Evolutionary conservation across 2,329 filamentous ascomycete species (phyloP).

Genomic region (Chaetomiaceae sp.): DNA sequence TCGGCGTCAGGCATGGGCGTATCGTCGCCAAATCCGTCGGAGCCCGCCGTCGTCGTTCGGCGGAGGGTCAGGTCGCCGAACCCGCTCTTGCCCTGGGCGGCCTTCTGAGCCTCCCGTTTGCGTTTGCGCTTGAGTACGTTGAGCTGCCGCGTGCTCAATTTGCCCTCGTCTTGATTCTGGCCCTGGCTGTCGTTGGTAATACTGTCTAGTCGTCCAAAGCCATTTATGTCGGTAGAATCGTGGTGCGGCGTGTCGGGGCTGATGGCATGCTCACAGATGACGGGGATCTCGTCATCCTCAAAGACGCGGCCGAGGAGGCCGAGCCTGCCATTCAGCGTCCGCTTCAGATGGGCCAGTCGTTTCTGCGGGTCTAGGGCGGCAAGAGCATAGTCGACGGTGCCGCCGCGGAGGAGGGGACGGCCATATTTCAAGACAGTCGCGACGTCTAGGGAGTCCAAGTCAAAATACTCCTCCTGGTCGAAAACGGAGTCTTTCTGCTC

Average conservation of each 20-base stretch:
- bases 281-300: conserved; percentile 71
- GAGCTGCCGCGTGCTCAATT: conserved; percentile 84
- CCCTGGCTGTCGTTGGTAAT: conserved; percentile 31
- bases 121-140: conserved; percentile 93
- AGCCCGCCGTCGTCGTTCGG: conserved; percentile 53
- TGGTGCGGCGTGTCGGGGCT: conserved; percentile 41
- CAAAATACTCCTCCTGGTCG: conserved; percentile 58
- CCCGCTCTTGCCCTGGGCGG: conserved; percentile 76
- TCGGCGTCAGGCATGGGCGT: conserved; percentile 47
- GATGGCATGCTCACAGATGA: conserved; percentile 52
- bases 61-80: conserved; percentile 79
- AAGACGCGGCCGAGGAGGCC: conserved; percentile 79
- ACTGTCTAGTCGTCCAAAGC: conserved; percentile 28
- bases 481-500: conserved; percentile 46
- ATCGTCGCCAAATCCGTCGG: conserved; percentile 57
- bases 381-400: conserved; percentile 78
- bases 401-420: conserved; percentile 76
- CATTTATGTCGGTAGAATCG: conserved; percentile 33
- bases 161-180: conserved; percentile 54
- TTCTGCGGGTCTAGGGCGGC: conserved; percentile 75
- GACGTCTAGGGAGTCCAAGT: conserved; percentile 70
- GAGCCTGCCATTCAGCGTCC: conserved; percentile 72
- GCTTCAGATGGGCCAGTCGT: conserved; percentile 81
- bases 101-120: conserved; percentile 82
- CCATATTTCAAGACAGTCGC: conserved; percentile 74